phyloP scores from a whole-genome alignment of 441 rosid genomes.

The Populus hybrid region DNA sequence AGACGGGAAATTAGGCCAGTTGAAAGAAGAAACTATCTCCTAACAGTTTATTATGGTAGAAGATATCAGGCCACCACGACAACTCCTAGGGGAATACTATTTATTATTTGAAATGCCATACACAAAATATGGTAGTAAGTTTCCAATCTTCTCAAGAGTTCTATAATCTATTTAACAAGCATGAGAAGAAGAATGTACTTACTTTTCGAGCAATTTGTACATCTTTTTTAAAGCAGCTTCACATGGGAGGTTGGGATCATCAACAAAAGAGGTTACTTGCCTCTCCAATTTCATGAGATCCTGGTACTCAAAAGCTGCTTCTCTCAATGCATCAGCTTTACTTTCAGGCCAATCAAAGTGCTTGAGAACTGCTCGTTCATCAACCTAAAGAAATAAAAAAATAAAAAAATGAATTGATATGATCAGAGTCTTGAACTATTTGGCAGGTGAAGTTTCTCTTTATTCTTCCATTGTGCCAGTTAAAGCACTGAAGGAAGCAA shows the following conservation, averaged over 20 bases:
- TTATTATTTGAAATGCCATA: neutral
- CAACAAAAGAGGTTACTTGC: conserved; percentile 69
- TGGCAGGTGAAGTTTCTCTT: neutral
- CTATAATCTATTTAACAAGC: conserved; percentile 1
- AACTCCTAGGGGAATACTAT: neutral
- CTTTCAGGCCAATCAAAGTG: conserved; percentile 99
- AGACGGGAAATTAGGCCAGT: conserved; percentile 5
- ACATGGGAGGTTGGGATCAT: conserved; percentile 80
- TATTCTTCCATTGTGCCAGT: neutral
- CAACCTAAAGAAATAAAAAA: conserved; percentile 51
- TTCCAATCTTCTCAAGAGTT: neutral
- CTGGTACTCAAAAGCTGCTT: conserved; percentile 95
- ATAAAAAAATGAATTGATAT: neutral
- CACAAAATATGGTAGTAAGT: conserved; percentile 1
- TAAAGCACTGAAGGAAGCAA: neutral
- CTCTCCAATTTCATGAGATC: conserved; percentile 87
- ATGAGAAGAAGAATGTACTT: conserved; percentile 26
- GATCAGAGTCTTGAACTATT: neutral
- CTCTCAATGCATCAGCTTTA: conserved; percentile 94
- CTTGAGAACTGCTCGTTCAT: conserved; percentile 96
- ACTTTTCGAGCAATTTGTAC: conserved; percentile 96
- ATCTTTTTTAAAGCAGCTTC: conserved; percentile 90
- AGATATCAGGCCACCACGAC: neutral
- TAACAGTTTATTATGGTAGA: neutral
- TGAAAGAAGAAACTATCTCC: neutral